phyloP scores from a whole-genome alignment of 225 moss, liverwort and hornwort species.

The Sphagnum tenellum region DNA sequence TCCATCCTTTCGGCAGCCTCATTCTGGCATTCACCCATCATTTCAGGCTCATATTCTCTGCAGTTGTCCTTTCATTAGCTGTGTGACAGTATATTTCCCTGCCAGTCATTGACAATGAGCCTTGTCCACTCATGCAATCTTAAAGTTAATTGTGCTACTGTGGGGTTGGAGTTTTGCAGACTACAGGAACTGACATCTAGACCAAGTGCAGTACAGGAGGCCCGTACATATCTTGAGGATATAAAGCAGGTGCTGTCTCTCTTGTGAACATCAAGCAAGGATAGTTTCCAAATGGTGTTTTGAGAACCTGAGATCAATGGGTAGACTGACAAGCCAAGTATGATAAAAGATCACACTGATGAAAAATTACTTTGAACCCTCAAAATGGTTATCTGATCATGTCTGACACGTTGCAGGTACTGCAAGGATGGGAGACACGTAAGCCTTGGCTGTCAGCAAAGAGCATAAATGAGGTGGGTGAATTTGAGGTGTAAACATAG shows the following conservation, averaged over 20 bases:
- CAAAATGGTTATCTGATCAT: neutral
- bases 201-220: constrained; percentile 28
- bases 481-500: neutral
- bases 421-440: constrained; percentile 21
- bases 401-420: constrained; percentile 11
- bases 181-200: constrained; percentile 31
- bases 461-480: constrained; percentile 30
- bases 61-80: too few species aligned
- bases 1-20: neutral
- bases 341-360: too few species aligned
- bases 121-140: neutral
- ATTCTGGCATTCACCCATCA: neutral
- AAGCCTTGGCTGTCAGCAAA: constrained; percentile 42
- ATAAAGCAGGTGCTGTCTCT: constrained; percentile 23
- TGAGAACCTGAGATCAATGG: neutral
- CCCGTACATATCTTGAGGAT: constrained; percentile 23
- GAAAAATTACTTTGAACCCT: too few species aligned
- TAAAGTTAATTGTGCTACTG: neutral
- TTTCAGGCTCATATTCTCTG: neutral
- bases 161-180: constrained; percentile 10
- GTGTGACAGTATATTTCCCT: too few species aligned
- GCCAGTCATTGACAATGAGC: too few species aligned
- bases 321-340: too few species aligned
- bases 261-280: neutral
- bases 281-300: neutral